Conservation (phyloP, 306 rosid genomes). For the Dicorynia guianensis region DNA sequence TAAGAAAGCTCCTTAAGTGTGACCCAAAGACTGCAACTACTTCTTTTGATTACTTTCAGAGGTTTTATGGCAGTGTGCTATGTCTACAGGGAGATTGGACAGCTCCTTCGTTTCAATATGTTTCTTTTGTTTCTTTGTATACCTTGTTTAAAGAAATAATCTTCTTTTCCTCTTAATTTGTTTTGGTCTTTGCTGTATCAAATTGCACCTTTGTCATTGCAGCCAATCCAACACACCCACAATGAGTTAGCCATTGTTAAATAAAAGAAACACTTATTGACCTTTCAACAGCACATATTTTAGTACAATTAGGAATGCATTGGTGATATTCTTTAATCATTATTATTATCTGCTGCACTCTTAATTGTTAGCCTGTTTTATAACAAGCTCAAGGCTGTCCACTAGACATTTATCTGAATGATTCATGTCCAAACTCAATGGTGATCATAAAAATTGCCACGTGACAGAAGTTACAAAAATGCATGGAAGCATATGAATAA, state of each 20-base stretch:
- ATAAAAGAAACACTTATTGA: neutral
- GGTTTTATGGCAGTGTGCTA: neutral
- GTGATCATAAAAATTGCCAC: neutral
- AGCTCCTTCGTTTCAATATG: neutral
- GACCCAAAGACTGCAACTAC: too few relatives aligned
- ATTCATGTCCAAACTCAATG: neutral
- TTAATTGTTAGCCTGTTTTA: neutral
- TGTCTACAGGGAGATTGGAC: neutral
- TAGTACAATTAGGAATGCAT: neutral
- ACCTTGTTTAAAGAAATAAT: neutral
- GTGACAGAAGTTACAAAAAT: neutral
- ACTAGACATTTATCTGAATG: too few relatives aligned
- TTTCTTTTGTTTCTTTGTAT: neutral
- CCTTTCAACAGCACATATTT: neutral
- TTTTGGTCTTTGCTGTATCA: neutral
- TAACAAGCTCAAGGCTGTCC: too few relatives aligned
- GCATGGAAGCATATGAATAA: constrained; percentile 9
- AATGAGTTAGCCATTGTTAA: neutral
- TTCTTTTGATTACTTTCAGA: neutral
- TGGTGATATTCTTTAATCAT: neutral
- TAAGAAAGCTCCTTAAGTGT: neutral
- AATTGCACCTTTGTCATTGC: neutral
- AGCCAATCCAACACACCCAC: neutral
- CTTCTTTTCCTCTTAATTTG: neutral
- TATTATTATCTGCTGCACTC: neutral